A percentile compares a stretch with the other conserved stretches of the same genome.
Conservation (phyloP, 176 grass and related monocot species). For the Oryza longistaminata region DNA sequence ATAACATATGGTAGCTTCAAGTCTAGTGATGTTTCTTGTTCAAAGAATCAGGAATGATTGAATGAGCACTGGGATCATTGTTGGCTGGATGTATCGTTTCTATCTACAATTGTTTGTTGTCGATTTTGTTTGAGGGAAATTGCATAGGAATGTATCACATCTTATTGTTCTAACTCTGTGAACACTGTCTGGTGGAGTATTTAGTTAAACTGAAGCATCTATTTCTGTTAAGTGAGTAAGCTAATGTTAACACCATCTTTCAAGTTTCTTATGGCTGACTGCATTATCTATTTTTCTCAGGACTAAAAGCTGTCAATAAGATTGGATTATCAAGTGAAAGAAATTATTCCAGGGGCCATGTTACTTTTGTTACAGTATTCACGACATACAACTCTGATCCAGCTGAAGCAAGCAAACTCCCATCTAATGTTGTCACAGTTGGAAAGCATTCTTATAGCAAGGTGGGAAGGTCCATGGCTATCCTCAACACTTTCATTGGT, state of each 20-base stretch:
- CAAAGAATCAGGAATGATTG: neutral
- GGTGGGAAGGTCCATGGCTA: conserved; percentile 67
- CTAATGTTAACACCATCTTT: neutral
- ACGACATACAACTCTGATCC: conserved; percentile 63
- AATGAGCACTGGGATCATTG: neutral
- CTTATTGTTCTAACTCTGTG: neutral
- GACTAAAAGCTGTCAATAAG: conserved; percentile 65
- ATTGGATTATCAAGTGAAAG: conserved; percentile 41
- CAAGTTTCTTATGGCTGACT: conserved; percentile 1
- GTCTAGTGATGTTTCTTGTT: neutral
- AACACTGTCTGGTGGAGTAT: neutral
- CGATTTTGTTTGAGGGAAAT: neutral
- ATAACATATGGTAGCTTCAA: neutral
- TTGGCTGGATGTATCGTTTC: neutral
- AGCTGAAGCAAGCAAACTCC: conserved; percentile 38
- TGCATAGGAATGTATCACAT: neutral
- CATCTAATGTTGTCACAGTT: conserved; percentile 59
- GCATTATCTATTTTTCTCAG: conserved; percentile 49
- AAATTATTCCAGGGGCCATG: conserved; percentile 35
- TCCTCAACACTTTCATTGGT: conserved; percentile 62
- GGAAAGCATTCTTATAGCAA: conserved; percentile 69
- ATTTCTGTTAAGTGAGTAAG: neutral
- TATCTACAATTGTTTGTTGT: neutral
- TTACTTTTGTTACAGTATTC: conserved; percentile 88
- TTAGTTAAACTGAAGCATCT: neutral